A percentile compares a stretch with the other conserved stretches of the same genome.
Evolutionary conservation across 441 rosid species (phyloP).

Genomic region (Flueggea neowawraea): DNA sequence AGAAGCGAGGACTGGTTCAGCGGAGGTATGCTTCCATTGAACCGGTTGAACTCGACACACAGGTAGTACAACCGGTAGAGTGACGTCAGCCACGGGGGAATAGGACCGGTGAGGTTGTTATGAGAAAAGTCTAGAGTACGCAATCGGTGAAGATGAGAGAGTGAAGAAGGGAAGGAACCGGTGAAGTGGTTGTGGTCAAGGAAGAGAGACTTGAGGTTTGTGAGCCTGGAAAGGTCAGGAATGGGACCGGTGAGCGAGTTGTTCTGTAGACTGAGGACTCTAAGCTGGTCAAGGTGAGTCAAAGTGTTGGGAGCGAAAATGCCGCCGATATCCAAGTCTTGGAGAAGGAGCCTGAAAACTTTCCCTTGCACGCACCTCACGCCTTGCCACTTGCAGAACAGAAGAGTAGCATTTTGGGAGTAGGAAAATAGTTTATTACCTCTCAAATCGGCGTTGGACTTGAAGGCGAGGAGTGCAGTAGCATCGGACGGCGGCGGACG

Average conservation of each 20-base stretch:
- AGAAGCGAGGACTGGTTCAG: constrained; percentile 71
- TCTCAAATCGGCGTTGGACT: constrained; percentile 64
- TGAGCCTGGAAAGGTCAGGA: constrained; percentile 68
- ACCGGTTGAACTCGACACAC: constrained; percentile 62
- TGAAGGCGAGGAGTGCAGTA: constrained; percentile 61
- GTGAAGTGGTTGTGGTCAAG: constrained; percentile 66
- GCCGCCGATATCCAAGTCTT: constrained; percentile 62
- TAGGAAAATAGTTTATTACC: constrained; percentile 27
- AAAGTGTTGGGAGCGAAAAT: constrained; percentile 53
- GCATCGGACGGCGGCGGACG: constrained; percentile 34
- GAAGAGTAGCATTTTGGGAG: constrained; percentile 37
- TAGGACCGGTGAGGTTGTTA: constrained; percentile 52
- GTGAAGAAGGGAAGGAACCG: constrained; percentile 64
- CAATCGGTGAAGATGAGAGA: constrained; percentile 56
- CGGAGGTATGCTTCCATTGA: constrained; percentile 64
- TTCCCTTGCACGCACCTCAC: constrained; percentile 54
- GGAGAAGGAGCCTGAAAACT: constrained; percentile 63
- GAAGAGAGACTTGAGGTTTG: constrained; percentile 67
- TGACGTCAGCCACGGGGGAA: constrained; percentile 43
- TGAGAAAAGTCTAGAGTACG: constrained; percentile 64
- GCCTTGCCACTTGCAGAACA: constrained; percentile 76
- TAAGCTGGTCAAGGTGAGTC: constrained; percentile 74
- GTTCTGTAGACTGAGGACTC: constrained; percentile 78
- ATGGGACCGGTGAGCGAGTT: constrained; percentile 72
- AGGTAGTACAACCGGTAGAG: constrained; percentile 53